Evolutionary conservation across 257 asterid genomes (phyloP), one percentile per base, ranked within the genome.

Genomic region (Solanum raphanifolium): DNA sequence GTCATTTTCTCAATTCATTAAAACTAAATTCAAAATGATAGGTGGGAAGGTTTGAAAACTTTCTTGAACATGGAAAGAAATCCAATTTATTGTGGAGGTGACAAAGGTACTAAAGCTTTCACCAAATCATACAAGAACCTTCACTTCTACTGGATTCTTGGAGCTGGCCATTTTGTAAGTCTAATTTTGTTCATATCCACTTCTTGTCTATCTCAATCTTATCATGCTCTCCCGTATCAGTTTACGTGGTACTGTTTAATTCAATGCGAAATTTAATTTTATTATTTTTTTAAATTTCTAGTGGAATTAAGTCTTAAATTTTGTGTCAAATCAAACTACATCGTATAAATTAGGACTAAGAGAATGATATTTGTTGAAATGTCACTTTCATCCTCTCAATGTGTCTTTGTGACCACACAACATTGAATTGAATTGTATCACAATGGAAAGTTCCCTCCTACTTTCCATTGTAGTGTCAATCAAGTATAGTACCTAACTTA

Each of bases 131-230:
- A 94, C 94, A 91, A 35, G 88, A 96, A 95, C 87, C 87, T 96
- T 36, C 95, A 93, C 66, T 96, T 96, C 89, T 96, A 94, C 84
- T 94, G 98, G 98, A 93, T 96, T 91, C 98, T 96, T 92, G 95
- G 94, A 91, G 98, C 99, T 92, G 99, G 99, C n/a, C 99, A 96
- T 90, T 96, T 93, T 90, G 99, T 95, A 91, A 95, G 99, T 90
- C 41, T 20, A 65, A 9, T 79, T 48, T 52, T 74, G 13, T 18
- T 86, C 13, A 9, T 6, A 73, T 52, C 62, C 9, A 52, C n/a
- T 52, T 52, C 9, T 52, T 18, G 62, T 52, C 9, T 55, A 55
- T 55, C 65, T 55, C 65, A 55, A 55, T 55, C n/a, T 55, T 18
- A 55, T 52, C 0, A 52, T 8, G 21, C 7, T 4, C 0, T 7